Evolutionary conservation across 164 flowering plant genomes (phyloP).

Genomic region (Dillenia turbinata): DNA sequence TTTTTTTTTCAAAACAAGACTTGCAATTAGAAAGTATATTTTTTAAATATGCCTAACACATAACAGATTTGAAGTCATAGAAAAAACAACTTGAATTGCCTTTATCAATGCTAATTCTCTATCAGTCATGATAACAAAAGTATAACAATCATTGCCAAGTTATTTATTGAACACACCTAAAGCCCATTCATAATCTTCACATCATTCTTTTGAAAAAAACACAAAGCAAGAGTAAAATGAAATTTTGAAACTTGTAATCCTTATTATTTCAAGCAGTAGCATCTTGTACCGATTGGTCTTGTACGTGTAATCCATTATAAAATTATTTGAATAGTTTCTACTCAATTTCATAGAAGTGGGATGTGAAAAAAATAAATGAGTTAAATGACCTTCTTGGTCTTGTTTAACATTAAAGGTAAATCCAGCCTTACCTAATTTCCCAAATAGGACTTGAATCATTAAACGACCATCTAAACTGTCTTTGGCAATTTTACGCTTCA

Average conservation of each 20-base stretch:
- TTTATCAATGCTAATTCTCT: slow-evolving; percentile 6
- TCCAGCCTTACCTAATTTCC: slow-evolving; percentile 10
- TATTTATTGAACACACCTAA: slow-evolving; percentile 1
- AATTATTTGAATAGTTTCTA: slow-evolving; percentile 6
- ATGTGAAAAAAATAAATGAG: slow-evolving; percentile 17
- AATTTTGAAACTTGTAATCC: slow-evolving; percentile 10
- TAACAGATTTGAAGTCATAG: slow-evolving; percentile 6
- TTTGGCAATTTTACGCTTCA: too few species aligned
- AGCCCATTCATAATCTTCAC: slow-evolving; percentile 12
- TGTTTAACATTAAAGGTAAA: slow-evolving; percentile 3
- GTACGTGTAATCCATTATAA: slow-evolving; percentile 10
- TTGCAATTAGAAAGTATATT: slow-evolving; percentile 8
- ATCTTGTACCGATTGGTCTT: slow-evolving; percentile 12
- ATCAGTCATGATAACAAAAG: slow-evolving; percentile 5
- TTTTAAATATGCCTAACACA: slow-evolving; percentile 10
- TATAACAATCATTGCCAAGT: neutral
- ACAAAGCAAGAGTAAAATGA: slow-evolving; percentile 14
- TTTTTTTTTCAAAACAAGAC: neutral
- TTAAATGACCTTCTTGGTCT: slow-evolving; percentile 8
- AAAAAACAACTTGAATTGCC: slow-evolving; percentile 9
- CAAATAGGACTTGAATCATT: neutral
- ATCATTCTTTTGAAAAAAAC: slow-evolving; percentile 5
- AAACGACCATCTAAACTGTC: neutral
- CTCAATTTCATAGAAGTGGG: slow-evolving; percentile 6
- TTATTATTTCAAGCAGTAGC: slow-evolving; percentile 12